Base-by-base conservation (phyloP, 768 basidiomycete species). In the Podaxis sp. region DNA sequence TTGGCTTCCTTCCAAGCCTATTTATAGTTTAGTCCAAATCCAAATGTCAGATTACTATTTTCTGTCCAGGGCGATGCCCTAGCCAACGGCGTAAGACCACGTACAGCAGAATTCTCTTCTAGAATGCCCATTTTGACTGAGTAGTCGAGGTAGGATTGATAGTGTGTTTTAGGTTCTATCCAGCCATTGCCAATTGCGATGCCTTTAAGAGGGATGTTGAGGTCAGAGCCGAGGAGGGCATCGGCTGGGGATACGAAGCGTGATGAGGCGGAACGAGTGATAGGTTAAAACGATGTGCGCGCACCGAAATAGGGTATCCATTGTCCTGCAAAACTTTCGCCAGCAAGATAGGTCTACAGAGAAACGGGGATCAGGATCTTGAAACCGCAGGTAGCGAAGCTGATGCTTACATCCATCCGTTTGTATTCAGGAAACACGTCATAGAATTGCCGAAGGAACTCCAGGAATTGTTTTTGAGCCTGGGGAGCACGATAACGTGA, bases 251-350 rank as follows among this genome's bases (percentile, higher is more conserved):
- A 46, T 57, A 61, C 63, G 38, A 66, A 46, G 41, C 12, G 29
- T 25, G 36, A 27, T 41, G 64, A 38, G 27, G n/a, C n/a, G 54
- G 46, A 29, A 51, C 36, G 22, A 53, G 47, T 22, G 7, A 47
- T 49, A 12, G 8, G 43, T 17, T n/a, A 53, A 24, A 9, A 53
- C 22, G 57, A 55, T 24, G 53, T 12, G 50, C 1, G 71, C 77
- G 66, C 68, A 89, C 93, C 93, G 68, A 95, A 95, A 74, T 93
- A 96, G 3, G 97, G 97, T 68, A 99, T 96, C 79, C 91, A 98
- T 77, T 98, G 96, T 24, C 97, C 97, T 27, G 96, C 97, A 73
- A 87, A 99, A 64, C 93, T 95, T 79, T 99, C 97, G 63, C 97
- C 97, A 0, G 91, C 92, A 3, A 99, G 76, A 74, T 96, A 99